A percentile compares a stretch with the other conserved stretches of the same genome.
These are phyloP conservation scores for Galerina marginata DNA, from an alignment of 768 basidiomycete species.

Conservation along the genomic window DNA sequence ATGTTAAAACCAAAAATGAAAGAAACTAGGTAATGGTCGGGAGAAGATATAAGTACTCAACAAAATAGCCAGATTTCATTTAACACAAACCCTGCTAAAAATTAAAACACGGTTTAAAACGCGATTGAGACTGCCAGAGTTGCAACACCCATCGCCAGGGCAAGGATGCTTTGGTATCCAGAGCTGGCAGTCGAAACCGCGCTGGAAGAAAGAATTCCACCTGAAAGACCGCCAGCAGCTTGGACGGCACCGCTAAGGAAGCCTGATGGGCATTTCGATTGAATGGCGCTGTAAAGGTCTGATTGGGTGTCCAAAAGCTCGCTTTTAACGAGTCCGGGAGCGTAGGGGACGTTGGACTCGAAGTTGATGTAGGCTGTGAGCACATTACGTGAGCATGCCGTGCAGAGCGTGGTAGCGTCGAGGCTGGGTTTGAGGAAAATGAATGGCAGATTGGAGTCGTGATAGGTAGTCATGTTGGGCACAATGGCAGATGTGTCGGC, in stretches of 20 bases:
- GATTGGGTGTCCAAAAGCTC: slow-evolving; percentile 69
- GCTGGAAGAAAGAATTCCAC: slow-evolving; percentile 29
- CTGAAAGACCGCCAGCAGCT: slow-evolving; percentile 63
- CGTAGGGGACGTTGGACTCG: slow-evolving; percentile 76
- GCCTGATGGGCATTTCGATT: slow-evolving; percentile 65
- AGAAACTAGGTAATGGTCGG: slow-evolving; percentile 16
- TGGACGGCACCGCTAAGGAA: slow-evolving; percentile 74
- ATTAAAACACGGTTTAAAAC: slow-evolving; percentile 19
- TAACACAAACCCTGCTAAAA: slow-evolving; percentile 23
- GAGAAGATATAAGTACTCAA: slow-evolving; percentile 16
- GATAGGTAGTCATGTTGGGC: slow-evolving; percentile 63
- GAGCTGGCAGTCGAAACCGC: slow-evolving; percentile 29
- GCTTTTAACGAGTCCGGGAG: slow-evolving; percentile 70
- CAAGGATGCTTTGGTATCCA: slow-evolving; percentile 26
- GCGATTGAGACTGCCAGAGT: slow-evolving; percentile 29
- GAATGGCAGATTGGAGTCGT: slow-evolving; percentile 74
- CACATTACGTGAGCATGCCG: slow-evolving; percentile 78
- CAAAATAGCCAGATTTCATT: background rate
- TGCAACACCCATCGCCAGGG: slow-evolving; percentile 30
- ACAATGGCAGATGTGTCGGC: slow-evolving; percentile 38
- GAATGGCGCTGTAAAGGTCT: slow-evolving; percentile 66
- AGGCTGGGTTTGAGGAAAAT: slow-evolving; percentile 69
- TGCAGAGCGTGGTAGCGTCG: slow-evolving; percentile 68
- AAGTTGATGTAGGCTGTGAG: slow-evolving; percentile 78
- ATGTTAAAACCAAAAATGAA: slow-evolving; percentile 12